Conservation (phyloP, 2,329 filamentous ascomycete genomes). For the Arachnomyces sp. region DNA sequence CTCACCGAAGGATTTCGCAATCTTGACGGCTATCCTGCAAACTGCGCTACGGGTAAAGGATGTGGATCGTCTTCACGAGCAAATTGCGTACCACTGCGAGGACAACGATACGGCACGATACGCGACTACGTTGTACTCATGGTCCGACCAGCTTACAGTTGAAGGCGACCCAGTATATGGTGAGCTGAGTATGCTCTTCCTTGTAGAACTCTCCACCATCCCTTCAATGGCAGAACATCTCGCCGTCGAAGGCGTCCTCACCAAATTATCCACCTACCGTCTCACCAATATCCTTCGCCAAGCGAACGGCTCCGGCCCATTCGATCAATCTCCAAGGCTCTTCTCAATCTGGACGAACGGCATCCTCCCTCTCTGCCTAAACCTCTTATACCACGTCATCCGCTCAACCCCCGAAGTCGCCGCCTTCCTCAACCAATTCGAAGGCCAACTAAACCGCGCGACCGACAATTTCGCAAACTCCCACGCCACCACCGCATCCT, state of each 20-base stretch:
- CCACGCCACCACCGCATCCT: slow-evolving; percentile 36
- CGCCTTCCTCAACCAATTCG: slow-evolving; percentile 83
- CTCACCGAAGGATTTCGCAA: slow-evolving; percentile 70
- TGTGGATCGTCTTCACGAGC: slow-evolving; percentile 60
- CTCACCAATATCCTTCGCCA: slow-evolving; percentile 67
- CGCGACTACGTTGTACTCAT: slow-evolving; percentile 81
- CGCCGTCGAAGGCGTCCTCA: slow-evolving; percentile 75
- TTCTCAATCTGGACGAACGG: slow-evolving; percentile 87
- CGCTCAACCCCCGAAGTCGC: slow-evolving; percentile 74
- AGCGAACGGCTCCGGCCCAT: slow-evolving; percentile 62
- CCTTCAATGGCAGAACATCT: slow-evolving; percentile 79
- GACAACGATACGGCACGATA: slow-evolving; percentile 64
- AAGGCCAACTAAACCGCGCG: slow-evolving; percentile 64
- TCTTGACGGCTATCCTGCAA: slow-evolving; percentile 82
- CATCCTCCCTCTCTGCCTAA: slow-evolving; percentile 78
- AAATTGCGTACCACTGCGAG: slow-evolving; percentile 61
- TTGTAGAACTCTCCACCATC: slow-evolving; percentile 77
- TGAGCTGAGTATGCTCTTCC: slow-evolving; percentile 79
- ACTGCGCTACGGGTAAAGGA: slow-evolving; percentile 71
- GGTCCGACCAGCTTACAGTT: slow-evolving; percentile 74
- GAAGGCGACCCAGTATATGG: slow-evolving; percentile 84
- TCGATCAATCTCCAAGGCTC: slow-evolving; percentile 66
- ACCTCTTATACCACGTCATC: slow-evolving; percentile 74
- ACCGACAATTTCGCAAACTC: slow-evolving; percentile 58
- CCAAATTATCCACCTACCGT: slow-evolving; percentile 69